phyloP scores from a whole-genome alignment of 2,329 filamentous ascomycete species.

The Coleophoma crateriformis region DNA sequence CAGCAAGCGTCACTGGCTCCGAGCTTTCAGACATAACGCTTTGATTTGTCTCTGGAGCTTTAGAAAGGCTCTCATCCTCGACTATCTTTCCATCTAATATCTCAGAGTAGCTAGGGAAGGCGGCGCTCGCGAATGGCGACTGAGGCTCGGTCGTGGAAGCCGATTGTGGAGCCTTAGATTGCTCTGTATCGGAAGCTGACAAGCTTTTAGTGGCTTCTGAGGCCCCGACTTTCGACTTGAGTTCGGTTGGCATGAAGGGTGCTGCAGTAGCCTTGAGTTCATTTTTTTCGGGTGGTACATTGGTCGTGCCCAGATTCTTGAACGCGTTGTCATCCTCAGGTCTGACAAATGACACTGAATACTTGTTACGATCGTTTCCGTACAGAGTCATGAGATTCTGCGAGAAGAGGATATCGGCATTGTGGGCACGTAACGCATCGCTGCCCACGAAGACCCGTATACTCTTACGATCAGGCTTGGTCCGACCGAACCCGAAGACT shows the following conservation, averaged over 20 bases:
- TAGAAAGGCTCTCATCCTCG: too few species aligned
- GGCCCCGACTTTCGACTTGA: conserved; percentile 14
- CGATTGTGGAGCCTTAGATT: conserved; percentile 3
- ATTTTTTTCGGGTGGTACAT: conserved; percentile 46
- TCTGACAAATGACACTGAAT: conserved; percentile 86
- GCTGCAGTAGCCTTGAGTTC: conserved; percentile 44
- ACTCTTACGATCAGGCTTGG: conserved; percentile 41
- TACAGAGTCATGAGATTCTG: conserved; percentile 85
- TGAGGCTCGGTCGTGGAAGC: conserved; percentile 8
- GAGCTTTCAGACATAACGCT: background rate
- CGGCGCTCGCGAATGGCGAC: conserved; percentile 11
- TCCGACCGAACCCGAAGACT: conserved; percentile 53
- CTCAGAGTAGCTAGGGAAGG: background rate
- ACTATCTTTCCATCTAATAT: background rate
- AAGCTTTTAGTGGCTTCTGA: conserved; percentile 7
- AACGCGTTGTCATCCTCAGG: conserved; percentile 83
- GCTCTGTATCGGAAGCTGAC: conserved; percentile 4
- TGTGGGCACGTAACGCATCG: conserved; percentile 79
- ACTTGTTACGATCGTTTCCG: conserved; percentile 78
- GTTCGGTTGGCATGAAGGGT: conserved; percentile 23
- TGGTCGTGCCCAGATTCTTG: conserved; percentile 66
- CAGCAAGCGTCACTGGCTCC: conserved; percentile 4
- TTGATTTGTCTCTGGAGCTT: too few species aligned
- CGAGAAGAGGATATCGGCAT: conserved; percentile 86
- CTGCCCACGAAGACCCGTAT: conserved; percentile 89